These are phyloP conservation scores for Fusarium sambucinum DNA, from an alignment of 2,329 filamentous ascomycete genomes.

Conservation along the genomic window DNA sequence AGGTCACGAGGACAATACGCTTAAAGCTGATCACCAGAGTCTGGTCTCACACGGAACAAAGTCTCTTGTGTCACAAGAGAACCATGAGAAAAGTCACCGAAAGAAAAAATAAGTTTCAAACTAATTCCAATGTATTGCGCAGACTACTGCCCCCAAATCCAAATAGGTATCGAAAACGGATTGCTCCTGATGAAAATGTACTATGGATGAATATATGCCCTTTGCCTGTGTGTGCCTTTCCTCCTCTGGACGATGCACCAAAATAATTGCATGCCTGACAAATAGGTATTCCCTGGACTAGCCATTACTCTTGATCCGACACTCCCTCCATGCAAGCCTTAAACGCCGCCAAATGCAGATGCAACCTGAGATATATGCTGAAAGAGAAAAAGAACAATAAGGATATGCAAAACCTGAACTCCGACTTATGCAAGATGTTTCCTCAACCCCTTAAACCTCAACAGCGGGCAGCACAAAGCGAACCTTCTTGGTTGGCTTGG, in stretches of 20 bases:
- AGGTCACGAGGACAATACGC: conserved; percentile 14
- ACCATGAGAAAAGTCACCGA: background rate
- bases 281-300: conserved; percentile 34
- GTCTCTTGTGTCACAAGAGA: conserved; percentile 1
- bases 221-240: conserved; percentile 12
- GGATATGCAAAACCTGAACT: conserved; percentile 26
- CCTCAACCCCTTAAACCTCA: conserved; percentile 48
- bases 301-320: conserved; percentile 38
- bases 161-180: conserved; percentile 46
- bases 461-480: conserved; percentile 64
- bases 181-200: conserved; percentile 41
- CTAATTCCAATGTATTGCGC: conserved; percentile 17
- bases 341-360: conserved; percentile 43
- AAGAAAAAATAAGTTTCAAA: background rate
- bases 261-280: conserved; percentile 16
- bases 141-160: conserved; percentile 22
- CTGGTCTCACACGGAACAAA: background rate
- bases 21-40: background rate
- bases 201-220: conserved; percentile 13
- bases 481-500: conserved; percentile 68
- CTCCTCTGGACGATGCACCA: conserved; percentile 24
- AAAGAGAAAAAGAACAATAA: conserved; percentile 23
- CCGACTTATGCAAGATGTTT: conserved; percentile 43
- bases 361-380: conserved; percentile 21
- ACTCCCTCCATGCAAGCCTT: conserved; percentile 33